Evolutionary conservation across 208 protist species (phyloP).

Genomic region (Crithidia sp.): DNA sequence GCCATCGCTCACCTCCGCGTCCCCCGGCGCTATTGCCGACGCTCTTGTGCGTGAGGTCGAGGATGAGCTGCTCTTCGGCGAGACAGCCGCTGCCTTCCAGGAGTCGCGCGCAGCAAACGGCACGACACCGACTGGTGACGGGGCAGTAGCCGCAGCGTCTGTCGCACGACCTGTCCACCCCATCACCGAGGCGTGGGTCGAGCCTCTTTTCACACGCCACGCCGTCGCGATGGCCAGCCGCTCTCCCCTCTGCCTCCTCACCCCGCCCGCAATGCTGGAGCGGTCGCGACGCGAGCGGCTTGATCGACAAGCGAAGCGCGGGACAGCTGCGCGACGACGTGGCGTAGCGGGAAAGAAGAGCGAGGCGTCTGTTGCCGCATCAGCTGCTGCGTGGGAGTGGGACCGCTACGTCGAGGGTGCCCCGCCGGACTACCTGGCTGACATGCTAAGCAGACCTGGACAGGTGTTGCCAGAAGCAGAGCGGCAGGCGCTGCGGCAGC

Average conservation of each 20-base stretch:
- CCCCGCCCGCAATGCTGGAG: slow-evolving; percentile 61
- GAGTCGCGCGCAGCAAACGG: no score
- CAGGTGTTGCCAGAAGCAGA: slow-evolving; percentile 42
- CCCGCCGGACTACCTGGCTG: slow-evolving; percentile 46
- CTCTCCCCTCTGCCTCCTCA: slow-evolving; percentile 64
- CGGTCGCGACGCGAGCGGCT: slow-evolving; percentile 68
- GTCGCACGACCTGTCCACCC: slow-evolving; percentile 9
- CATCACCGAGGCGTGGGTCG: slow-evolving; percentile 63
- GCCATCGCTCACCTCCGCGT: neutral
- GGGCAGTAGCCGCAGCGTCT: neutral
- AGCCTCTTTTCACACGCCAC: slow-evolving; percentile 75
- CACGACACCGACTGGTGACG: neutral
- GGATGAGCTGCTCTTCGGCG: slow-evolving; percentile 32
- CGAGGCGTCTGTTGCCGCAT: neutral
- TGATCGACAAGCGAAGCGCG: slow-evolving; percentile 29
- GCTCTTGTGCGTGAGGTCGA: slow-evolving; percentile 40
- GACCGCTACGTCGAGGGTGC: slow-evolving; percentile 73
- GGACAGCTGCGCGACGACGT: neutral
- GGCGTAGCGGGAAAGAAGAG: no score
- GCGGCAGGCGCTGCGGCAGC: slow-evolving; percentile 36
- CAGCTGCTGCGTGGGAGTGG: slow-evolving; percentile 28
- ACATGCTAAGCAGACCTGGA: slow-evolving; percentile 47
- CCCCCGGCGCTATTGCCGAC: slow-evolving; percentile 24
- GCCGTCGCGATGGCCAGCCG: slow-evolving; percentile 55
- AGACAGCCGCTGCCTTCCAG: slow-evolving; percentile 1